A percentile compares a stretch with the other conserved stretches of the same genome.
Evolutionary conservation across 345 rosid genomes (phyloP).

Genomic region (Raphanus raphanistrum): DNA sequence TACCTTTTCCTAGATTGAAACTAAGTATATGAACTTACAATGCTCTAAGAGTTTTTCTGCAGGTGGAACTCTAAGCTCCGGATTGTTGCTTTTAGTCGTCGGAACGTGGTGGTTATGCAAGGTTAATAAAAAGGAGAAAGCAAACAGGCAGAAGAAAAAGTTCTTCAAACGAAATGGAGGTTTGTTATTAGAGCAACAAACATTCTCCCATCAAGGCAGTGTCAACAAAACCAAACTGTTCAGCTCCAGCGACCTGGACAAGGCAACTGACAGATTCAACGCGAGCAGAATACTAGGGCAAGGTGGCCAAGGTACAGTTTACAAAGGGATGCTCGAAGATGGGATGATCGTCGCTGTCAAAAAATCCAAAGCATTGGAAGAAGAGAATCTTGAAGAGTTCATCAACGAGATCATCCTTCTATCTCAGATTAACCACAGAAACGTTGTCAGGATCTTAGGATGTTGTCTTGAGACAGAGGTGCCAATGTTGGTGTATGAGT

Average conservation of each 20-base stretch:
- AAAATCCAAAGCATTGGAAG: conserved; percentile 42
- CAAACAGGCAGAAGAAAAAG: conserved; percentile 10
- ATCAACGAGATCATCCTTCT: conserved; percentile 49
- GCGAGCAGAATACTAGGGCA: conserved; percentile 14
- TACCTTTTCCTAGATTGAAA: background rate
- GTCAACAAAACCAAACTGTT: conserved; percentile 28
- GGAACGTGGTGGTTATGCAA: conserved; percentile 11
- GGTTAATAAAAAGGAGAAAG: background rate
- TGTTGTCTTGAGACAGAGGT: conserved; percentile 54
- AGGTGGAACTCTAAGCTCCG: conserved; percentile 12
- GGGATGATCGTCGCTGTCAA: conserved; percentile 42
- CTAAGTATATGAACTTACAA: conserved; percentile 1
- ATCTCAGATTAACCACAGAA: conserved; percentile 47
- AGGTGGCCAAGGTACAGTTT: conserved; percentile 29
- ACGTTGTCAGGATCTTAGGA: conserved; percentile 47
- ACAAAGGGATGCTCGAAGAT: conserved; percentile 20
- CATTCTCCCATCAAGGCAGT: background rate
- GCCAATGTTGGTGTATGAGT: conserved; percentile 49
- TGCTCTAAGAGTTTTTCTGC: background rate
- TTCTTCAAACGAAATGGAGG: conserved; percentile 42
- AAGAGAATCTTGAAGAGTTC: conserved; percentile 45
- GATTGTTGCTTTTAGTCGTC: conserved; percentile 16
- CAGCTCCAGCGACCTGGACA: conserved; percentile 27
- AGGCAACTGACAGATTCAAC: conserved; percentile 18
- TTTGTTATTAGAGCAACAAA: conserved; percentile 37